Evolutionary conservation across 1,284 basidiomycete species (phyloP), one percentile per base, ranked within the genome.

Genomic region (Leccinum angustisporum): DNA sequence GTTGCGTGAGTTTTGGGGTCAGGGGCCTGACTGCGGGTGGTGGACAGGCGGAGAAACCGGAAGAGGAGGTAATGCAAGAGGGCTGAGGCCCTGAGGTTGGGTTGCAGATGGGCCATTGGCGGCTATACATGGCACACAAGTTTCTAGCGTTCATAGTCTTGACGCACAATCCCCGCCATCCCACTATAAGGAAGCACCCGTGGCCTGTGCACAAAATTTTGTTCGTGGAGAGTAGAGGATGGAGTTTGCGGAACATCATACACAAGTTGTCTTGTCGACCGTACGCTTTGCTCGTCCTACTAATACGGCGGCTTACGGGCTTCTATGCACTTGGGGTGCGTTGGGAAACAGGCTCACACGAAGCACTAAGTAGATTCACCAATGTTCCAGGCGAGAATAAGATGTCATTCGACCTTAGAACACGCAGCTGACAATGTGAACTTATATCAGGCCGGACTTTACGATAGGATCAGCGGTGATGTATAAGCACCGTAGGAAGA

Each of bases 1-100:
- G 78, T 62, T 79, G 73, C 51, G 63, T 75, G 13, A 57, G 60
- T 57, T 75, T 75, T 62, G 72, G 67, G 16, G 60, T 77, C 48
- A 56, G 56, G 13, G 75, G 75, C 34, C 51, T 75, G 61, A 66
- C 61, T 54, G 50, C 58, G 11, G 65, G 64, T 43, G 70, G 68
- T 30, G 51, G 61, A 58, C 63, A 65, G 25, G 46, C 38, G 30
- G 57, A 57, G 31, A 36, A 4, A 18, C 50, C 53, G 5, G 50
- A 58, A 48, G 58, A 59, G 27, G 59, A 65, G 36, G 56, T 48
- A 16, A 76, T 73, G 72, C 63, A 73, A 54, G 70, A 72, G 50
- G 65, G 61, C 6, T 73, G 52, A 73, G 46, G 11, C 18, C 18
- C 43, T 13, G 11, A 13, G 18, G 5, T 43, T 43, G 18, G n/a